phyloP scores from a whole-genome alignment of 2,329 filamentous ascomycete genomes.

The Hymenoscyphus linearis region DNA sequence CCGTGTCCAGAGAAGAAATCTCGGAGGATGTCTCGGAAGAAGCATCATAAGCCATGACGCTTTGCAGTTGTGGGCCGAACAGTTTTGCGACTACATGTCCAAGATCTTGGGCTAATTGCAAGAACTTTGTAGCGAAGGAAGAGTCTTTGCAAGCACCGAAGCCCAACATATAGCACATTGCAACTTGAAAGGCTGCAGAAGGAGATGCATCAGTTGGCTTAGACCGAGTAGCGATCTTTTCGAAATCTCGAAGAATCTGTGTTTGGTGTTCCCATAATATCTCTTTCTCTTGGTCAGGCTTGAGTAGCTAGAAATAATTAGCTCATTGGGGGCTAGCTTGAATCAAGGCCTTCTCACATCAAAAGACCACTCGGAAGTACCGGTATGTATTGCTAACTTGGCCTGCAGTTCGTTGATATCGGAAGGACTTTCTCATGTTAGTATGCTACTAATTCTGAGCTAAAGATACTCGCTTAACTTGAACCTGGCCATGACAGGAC shows the following conservation, averaged over 20 bases:
- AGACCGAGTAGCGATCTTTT: not conserved
- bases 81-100: not conserved
- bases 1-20: not conserved
- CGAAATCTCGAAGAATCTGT: conserved; percentile 1
- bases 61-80: not conserved
- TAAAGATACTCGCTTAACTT: not conserved
- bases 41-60: not conserved
- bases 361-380: not conserved
- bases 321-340: not conserved
- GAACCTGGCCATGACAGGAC: not conserved
- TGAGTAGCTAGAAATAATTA: not conserved
- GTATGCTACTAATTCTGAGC: not conserved
- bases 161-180: conserved; percentile 1
- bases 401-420: not conserved
- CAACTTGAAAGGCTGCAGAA: not conserved
- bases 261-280: conserved; percentile 3
- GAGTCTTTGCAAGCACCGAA: not conserved
- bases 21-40: no score
- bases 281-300: not conserved
- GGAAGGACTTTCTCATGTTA: not conserved
- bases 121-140: not conserved
- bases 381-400: conserved; percentile 1
- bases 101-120: not conserved
- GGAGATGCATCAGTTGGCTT: not conserved
- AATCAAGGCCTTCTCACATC: not conserved